Evolutionary conservation across 306 rosid genomes (phyloP), one percentile per base, ranked within the genome.

Genomic region (Trichosanthes truncata): DNA sequence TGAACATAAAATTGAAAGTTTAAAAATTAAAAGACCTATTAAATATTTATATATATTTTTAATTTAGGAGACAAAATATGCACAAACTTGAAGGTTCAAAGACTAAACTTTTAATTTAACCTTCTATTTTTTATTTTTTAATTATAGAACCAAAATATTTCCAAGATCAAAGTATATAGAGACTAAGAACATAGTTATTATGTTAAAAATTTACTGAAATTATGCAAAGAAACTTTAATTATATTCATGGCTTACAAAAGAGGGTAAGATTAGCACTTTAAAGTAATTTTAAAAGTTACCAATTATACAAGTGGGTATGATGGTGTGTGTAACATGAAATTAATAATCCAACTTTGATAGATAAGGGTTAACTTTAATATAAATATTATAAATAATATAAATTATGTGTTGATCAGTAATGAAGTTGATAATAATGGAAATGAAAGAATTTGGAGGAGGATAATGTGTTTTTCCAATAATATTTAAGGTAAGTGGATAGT

Each of bases 211-310:
- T 29, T 15, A 17, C 4, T 66, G 73, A 36, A 66, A 20, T 66
- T 29, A 74, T 48, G 59, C 45, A 26, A 49, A 74, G 26, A 74
- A 11, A 15, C 60, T 74, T 74, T 74, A 74, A 74, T 72, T 72
- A 72, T 72, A 43, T 41, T 11, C 5, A 68, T 41, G 53, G 31
- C 33, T 41, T 21, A 9, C 13, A 40, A 68, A 40, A 66, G 74
- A 18, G 10, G 33, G 18, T 40, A 25, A 36, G 13, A 33, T 65
- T 3, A 20, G 20, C 33, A 43, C 73, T 21, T 69, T 41, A 69
- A 69, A 46, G 55, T 72, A 72, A 72, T 46, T 72, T 45, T 72
- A 74, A 74, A 74, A 74, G 78, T 74, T 49, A 74, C 61, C 45
- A 46, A 49, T 74, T 48, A 74, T 74, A 72, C 11, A 23, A 45